Evolutionary conservation across 2,329 filamentous ascomycete genomes (phyloP).

Genomic region (Aspergillus tubingensis): DNA sequence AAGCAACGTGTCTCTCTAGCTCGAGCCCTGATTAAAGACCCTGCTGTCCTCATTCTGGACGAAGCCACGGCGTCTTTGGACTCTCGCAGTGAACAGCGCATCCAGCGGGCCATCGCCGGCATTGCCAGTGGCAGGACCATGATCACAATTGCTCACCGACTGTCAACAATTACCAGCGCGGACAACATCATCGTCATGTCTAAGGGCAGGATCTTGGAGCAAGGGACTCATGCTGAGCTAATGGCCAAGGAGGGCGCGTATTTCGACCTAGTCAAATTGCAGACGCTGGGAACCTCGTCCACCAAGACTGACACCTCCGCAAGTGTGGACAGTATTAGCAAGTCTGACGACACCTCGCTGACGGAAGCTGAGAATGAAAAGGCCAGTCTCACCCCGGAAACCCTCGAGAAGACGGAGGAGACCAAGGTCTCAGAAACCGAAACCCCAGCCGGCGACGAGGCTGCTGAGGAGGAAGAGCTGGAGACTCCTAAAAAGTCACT

Average conservation of each 20-base stretch:
- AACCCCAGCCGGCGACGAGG: constrained; percentile 16
- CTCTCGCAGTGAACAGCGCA: constrained; percentile 81
- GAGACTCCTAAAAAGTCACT: constrained; percentile 30
- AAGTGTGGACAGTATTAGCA: constrained; percentile 39
- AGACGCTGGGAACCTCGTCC: constrained; percentile 56
- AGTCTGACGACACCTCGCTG: constrained; percentile 29
- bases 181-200: constrained; percentile 51
- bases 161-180: constrained; percentile 47
- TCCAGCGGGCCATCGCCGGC: constrained; percentile 79
- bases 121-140: constrained; percentile 57
- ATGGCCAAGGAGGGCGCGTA: constrained; percentile 43
- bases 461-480: constrained; percentile 30
- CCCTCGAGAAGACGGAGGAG: constrained; percentile 17
- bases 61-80: constrained; percentile 89
- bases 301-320: constrained; percentile 32
- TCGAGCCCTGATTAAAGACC: constrained; percentile 75
- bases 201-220: constrained; percentile 47
- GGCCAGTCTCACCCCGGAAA: constrained; percentile 6
- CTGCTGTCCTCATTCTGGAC: constrained; percentile 81
- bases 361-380: constrained; percentile 29
- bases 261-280: constrained; percentile 48
- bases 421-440: constrained; percentile 19
- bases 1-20: constrained; percentile 90
- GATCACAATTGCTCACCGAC: constrained; percentile 47
- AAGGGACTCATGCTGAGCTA: constrained; percentile 46